Conservation (phyloP, 495 filamentous ascomycete genomes). For the Talaromyces wortmannii region DNA sequence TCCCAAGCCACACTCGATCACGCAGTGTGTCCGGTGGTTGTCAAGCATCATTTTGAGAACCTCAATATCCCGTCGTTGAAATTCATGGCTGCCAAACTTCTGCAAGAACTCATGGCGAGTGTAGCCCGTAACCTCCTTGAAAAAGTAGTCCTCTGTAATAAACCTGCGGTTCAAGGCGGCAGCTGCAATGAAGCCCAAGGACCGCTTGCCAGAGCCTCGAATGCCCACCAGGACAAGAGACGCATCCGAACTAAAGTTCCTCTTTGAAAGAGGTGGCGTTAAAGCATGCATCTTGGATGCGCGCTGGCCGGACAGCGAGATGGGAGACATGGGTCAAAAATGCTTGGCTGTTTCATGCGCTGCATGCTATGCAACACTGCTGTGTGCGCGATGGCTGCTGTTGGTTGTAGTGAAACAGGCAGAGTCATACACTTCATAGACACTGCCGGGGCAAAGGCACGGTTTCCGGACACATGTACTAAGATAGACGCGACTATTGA, state of each 20-base stretch:
- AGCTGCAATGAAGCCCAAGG: conserved; percentile 71
- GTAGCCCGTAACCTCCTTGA: conserved; percentile 61
- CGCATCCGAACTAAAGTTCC: conserved; percentile 52
- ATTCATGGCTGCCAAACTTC: conserved; percentile 55
- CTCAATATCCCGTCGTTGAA: conserved; percentile 57
- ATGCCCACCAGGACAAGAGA: conserved; percentile 74
- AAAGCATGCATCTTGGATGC: conserved; percentile 11
- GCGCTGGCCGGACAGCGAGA: background rate
- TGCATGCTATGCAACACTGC: background rate
- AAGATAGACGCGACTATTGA: too few species aligned
- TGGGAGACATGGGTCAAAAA: background rate
- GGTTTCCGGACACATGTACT: too few species aligned
- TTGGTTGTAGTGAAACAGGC: too few species aligned
- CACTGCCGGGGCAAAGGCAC: too few species aligned
- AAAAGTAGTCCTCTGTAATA: conserved; percentile 70
- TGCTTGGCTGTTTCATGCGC: background rate
- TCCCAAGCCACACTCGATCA: conserved; percentile 65
- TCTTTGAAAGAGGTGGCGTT: conserved; percentile 2
- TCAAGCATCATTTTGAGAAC: conserved; percentile 63
- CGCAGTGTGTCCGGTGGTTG: conserved; percentile 52
- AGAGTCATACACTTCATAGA: too few species aligned
- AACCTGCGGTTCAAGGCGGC: conserved; percentile 66
- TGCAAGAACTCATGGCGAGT: conserved; percentile 58
- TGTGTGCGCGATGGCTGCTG: too few species aligned
- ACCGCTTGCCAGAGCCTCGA: conserved; percentile 71